A percentile compares a stretch with the other conserved stretches of the same genome.
phyloP scores from a whole-genome alignment of 495 filamentous ascomycete species.

The Aspergillus cavernicola region DNA sequence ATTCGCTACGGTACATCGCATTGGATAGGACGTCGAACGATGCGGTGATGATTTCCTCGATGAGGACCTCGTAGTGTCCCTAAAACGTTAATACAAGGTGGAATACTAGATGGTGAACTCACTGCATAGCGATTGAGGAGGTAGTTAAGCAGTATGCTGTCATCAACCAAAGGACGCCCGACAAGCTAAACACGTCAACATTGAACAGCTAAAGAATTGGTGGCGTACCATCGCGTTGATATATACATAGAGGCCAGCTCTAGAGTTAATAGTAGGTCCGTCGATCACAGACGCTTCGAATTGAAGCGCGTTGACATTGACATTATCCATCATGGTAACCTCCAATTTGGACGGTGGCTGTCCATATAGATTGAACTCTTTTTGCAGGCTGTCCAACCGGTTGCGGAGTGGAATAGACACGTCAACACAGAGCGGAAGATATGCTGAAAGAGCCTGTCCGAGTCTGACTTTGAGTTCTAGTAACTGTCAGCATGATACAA shows the following conservation, averaged over 20 bases:
- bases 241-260: conserved; percentile 90
- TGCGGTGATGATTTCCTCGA: conserved; percentile 77
- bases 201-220: neutral
- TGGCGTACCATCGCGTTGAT: conserved; percentile 71
- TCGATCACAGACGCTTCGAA: conserved; percentile 59
- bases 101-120: conserved; percentile 10
- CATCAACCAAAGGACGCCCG: conserved; percentile 78
- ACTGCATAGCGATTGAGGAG: conserved; percentile 79
- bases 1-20: conserved; percentile 75
- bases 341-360: conserved; percentile 37
- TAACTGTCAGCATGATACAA: no score
- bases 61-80: conserved; percentile 71
- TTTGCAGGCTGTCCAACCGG: conserved; percentile 42
- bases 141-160: conserved; percentile 71
- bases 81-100: conserved; percentile 21
- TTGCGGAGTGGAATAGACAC: conserved; percentile 39
- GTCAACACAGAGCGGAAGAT: conserved; percentile 42
- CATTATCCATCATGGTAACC: conserved; percentile 33
- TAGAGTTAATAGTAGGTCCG: conserved; percentile 66
- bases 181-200: conserved; percentile 59
- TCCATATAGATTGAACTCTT: conserved; percentile 42
- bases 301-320: conserved; percentile 46
- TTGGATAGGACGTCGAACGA: conserved; percentile 88
- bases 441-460: conserved; percentile 38
- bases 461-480: conserved; percentile 37